Percentiles rank a stretch among this genome's conserved stretches.
Evolutionary conservation across 2,329 filamentous ascomycete species (phyloP).

Genomic region (Calonectria honghensis): DNA sequence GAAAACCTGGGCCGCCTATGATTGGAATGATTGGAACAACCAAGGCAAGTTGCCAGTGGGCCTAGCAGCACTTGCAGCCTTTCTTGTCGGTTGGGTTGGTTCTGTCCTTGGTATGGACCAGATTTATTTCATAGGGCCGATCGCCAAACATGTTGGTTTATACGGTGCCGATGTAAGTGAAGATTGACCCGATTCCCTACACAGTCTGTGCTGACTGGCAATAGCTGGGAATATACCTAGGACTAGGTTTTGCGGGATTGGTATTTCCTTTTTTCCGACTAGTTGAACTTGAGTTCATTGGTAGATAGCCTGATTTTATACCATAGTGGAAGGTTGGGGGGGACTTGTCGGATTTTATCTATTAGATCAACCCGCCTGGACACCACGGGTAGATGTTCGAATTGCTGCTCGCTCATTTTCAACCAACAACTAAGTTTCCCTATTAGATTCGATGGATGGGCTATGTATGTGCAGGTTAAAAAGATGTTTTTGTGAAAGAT

Average conservation of each 20-base stretch:
- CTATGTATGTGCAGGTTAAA: too few relatives aligned
- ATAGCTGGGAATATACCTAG: neutral
- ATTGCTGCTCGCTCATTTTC: too few relatives aligned
- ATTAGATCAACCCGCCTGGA: too few relatives aligned
- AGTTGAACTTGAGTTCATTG: neutral
- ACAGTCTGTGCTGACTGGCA: neutral
- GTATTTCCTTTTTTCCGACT: neutral
- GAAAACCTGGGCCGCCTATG: neutral
- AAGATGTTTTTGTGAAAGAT: too few relatives aligned
- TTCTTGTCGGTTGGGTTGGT: neutral
- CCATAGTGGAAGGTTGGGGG: neutral
- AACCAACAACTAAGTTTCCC: too few relatives aligned
- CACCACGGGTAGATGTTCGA: too few relatives aligned
- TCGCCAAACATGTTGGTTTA: slow-evolving; percentile 10
- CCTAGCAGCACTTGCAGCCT: neutral
- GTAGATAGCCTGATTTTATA: neutral
- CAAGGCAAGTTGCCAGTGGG: neutral
- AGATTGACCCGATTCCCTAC: neutral
- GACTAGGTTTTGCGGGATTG: neutral
- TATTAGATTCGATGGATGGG: too few relatives aligned
- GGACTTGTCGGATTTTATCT: too few relatives aligned
- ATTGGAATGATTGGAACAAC: neutral
- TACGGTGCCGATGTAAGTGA: slow-evolving; percentile 22
- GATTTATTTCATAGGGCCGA: slow-evolving; percentile 13
- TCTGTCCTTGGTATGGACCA: slow-evolving; percentile 5